A percentile compares a stretch with the other conserved stretches of the same genome.
phyloP scores from a whole-genome alignment of 495 filamentous ascomycete species.

The Hypoxylon trugodes region DNA sequence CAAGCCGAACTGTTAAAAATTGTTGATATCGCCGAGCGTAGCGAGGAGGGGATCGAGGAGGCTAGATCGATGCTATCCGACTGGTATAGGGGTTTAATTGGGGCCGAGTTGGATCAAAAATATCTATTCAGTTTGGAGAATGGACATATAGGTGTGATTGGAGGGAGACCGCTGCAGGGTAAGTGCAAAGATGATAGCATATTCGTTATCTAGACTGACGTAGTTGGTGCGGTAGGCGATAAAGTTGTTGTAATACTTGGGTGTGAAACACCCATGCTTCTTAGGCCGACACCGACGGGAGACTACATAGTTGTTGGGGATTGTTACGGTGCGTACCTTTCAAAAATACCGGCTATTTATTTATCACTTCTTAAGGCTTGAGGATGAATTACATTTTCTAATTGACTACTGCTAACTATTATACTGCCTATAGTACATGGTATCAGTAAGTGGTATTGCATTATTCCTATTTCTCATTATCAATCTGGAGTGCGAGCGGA shows the following conservation, averaged over 20 bases:
- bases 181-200: background rate
- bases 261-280: conserved; percentile 20
- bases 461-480: no score
- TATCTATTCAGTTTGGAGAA: conserved; percentile 6
- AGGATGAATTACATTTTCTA: background rate
- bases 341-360: no score
- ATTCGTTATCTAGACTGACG: background rate
- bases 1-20: no score
- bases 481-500: no score
- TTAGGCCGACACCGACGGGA: conserved; percentile 8
- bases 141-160: conserved; percentile 16
- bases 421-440: conserved; percentile 2
- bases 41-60: no score
- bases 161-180: conserved; percentile 14
- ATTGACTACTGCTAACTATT: background rate
- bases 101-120: background rate
- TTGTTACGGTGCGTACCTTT: conserved; percentile 33
- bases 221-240: conserved; percentile 6
- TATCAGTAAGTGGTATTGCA: conserved; percentile 20
- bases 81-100: background rate
- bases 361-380: no score
- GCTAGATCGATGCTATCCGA: no score
- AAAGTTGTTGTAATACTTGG: conserved; percentile 23
- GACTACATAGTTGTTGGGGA: conserved; percentile 25
- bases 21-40: no score